A percentile compares a stretch with the other conserved stretches of the same genome.
These are phyloP conservation scores for Cytospora schulzeri DNA, from an alignment of 2,329 filamentous ascomycete species.

Conservation along the genomic window DNA sequence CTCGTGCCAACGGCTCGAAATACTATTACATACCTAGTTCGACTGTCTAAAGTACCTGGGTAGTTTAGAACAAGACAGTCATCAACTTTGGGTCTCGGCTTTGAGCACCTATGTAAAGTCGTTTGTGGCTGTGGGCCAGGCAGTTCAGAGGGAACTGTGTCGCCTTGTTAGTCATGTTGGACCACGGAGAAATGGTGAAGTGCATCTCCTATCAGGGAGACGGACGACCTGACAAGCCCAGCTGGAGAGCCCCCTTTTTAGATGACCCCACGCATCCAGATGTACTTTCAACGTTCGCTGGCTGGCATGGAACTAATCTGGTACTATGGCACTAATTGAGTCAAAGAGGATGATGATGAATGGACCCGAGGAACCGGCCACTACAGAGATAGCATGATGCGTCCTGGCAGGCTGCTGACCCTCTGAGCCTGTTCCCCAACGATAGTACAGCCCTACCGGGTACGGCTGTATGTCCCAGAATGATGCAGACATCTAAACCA, in stretches of 20 bases:
- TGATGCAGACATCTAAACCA: neutral
- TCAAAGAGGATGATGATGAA: neutral
- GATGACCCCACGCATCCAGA: too few relatives aligned
- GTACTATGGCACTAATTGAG: too few relatives aligned
- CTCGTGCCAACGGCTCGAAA: neutral
- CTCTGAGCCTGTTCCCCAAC: neutral
- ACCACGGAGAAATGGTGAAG: neutral
- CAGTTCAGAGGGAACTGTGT: neutral
- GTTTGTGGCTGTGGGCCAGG: neutral
- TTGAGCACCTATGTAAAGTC: neutral
- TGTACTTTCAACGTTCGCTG: too few relatives aligned
- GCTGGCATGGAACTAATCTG: too few relatives aligned
- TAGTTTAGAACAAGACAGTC: too few relatives aligned
- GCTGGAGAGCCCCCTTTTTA: too few relatives aligned
- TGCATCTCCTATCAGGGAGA: neutral
- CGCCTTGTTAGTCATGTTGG: neutral
- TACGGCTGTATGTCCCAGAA: neutral
- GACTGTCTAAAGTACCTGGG: neutral
- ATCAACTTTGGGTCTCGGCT: neutral
- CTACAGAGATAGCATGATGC: neutral
- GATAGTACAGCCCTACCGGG: neutral
- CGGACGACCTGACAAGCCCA: too few relatives aligned
- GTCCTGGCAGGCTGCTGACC: too few relatives aligned
- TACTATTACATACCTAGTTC: neutral
- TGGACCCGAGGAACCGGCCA: neutral